Base-by-base conservation (phyloP, 805 yeast genomes). In the Metschnikowia gelsemii region DNA sequence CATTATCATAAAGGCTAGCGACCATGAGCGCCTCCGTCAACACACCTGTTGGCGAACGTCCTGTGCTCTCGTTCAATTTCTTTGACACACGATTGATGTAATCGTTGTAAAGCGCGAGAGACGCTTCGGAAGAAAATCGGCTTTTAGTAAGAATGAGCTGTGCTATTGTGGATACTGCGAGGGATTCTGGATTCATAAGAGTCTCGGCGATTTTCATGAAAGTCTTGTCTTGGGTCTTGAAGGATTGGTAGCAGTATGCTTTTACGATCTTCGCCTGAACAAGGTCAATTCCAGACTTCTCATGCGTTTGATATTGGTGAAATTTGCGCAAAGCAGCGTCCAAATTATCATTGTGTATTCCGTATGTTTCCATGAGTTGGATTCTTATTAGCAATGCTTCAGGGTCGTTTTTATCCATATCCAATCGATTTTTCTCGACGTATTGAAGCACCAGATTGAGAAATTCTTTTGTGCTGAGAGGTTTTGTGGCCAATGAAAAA, bases 21-120 rank as follows among this genome's bases (percentile, higher is more conserved):
- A 74, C 46, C 21, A 78, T 57, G 27, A 79, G 52, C 2, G 79
- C 58, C 47, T 79, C 79, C 1, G 78, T 70, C 18, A 78, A 48
- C 4, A 61, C 40, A 1, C 78, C 78, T 12, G 70, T 55, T 2
- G 69, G 64, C 0, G 81, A 73, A 11, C 72, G 42, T 1, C 58
- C 55, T 1, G 58, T 51, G 3, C 35, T 45, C 19, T 59, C 57
- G 37, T 62, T 67, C 5, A 56, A 49, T 16, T 59, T 60, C 6
- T 44, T 52, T 1, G 73, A 61, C 0, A 70, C 66, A 8, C 52
- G 54, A 12, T 58, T 55, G 24, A 78, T 73, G 53, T 70, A 69
- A 12, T 64, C 62, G 49, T 79, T 79, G 57, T 68, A 79, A 3
- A 75, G 42, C 2, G 60, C 63, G 28, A 79, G 59, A 1, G 77